Evolutionary conservation across 2,329 filamentous ascomycete genomes (phyloP), one percentile per base, ranked within the genome.

Genomic region (Xylaria sp.): DNA sequence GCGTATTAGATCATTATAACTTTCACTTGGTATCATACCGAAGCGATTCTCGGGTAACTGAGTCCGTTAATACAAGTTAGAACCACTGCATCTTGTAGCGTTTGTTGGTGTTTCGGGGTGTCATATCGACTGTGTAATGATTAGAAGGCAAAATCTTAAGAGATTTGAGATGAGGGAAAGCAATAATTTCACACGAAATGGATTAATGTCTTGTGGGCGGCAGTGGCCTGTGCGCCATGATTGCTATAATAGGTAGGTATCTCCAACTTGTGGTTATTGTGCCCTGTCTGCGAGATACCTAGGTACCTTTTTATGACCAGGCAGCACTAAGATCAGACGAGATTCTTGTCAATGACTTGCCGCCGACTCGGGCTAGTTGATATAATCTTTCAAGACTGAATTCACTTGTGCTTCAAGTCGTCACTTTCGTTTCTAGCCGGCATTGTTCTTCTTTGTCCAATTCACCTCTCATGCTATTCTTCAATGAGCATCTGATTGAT

Each of bases 161-260:
- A 31, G 28, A 18, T 10, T 7, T 8, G 13, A 41, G 51, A 43
- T 39, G 43, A 62, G 62, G 58, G 66, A 59, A 36, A n/a, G 65
- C 46, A 43, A 28, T 62, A 3, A 18, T 48, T 68, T 66, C 66
- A 36, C 52, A 41, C 41, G 12, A 20, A 28, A 7, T 15, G 39
- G 57, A 31, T 64, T 51, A 28, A 33, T 36, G 6, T 48, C 7
- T 15, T 3, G 52, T 56, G 52, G 52, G 52, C 33, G n/a, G 18
- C 2, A 3, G n/a, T 39, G 66, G 66, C 60, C 66, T 20, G 66
- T 68, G 66, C 66, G 55, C 56, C 25, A 20, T 7, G 2, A 39
- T 39, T 56, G 7, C 41, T n/a, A 36, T 48, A n/a, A 48, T 43
- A 15, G 41, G 41, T 43, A 10, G 33, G 33, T 36, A 15, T 43